These are phyloP conservation scores for Pleurotus platypus DNA, from an alignment of 768 basidiomycete species.

Conservation along the genomic window DNA sequence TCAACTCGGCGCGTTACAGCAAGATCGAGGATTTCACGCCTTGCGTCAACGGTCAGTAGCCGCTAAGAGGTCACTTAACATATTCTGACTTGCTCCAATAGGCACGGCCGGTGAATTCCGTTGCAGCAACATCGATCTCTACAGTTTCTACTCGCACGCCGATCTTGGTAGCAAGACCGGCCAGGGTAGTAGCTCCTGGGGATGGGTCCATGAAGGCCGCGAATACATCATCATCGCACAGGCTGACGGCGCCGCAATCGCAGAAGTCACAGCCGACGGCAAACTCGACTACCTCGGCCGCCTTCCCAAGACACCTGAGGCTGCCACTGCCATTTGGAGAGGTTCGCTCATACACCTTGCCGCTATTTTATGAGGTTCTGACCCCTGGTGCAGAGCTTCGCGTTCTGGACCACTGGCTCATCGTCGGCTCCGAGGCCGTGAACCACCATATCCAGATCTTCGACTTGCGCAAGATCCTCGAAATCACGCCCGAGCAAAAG, in stretches of 20 bases:
- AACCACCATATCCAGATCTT: slow-evolving; percentile 26
- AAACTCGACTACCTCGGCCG: slow-evolving; percentile 13
- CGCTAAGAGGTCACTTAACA: not conserved
- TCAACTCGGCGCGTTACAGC: slow-evolving; percentile 3
- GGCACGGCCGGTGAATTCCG: slow-evolving; percentile 12
- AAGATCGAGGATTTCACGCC: slow-evolving; percentile 6
- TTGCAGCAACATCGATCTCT: slow-evolving; percentile 17
- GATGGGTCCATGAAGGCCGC: slow-evolving; percentile 14
- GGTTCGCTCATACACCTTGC: not conserved
- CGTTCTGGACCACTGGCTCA: slow-evolving; percentile 18
- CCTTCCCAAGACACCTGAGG: slow-evolving; percentile 17
- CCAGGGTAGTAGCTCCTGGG: slow-evolving; percentile 14
- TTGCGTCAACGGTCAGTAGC: slow-evolving; percentile 11
- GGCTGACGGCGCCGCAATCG: slow-evolving; percentile 15
- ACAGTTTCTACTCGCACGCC: slow-evolving; percentile 15
- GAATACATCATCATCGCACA: slow-evolving; percentile 17
- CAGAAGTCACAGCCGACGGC: slow-evolving; percentile 10
- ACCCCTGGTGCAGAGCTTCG: slow-evolving; percentile 17
- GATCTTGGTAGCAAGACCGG: slow-evolving; percentile 13
- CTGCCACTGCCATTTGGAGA: slow-evolving; percentile 12
- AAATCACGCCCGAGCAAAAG: slow-evolving; percentile 10
- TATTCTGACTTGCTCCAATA: not conserved
- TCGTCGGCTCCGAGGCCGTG: slow-evolving; percentile 22
- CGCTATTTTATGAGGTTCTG: not conserved
- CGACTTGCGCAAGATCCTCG: slow-evolving; percentile 21